phyloP scores from a whole-genome alignment of 225 moss, liverwort and hornwort species.

The Sphagnum tenellum region DNA sequence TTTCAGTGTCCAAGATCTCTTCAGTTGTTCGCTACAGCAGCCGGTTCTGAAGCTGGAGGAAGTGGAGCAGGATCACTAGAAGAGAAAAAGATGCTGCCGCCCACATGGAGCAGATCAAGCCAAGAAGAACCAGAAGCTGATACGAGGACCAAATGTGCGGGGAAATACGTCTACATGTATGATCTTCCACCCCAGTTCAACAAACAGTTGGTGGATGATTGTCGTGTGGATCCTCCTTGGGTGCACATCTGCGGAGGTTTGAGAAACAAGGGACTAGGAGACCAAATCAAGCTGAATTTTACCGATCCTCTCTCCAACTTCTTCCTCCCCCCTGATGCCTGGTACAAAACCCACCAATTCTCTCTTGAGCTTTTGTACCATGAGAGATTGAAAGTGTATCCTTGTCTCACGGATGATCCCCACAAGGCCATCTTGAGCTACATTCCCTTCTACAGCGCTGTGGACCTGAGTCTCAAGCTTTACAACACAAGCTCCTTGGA shows the following conservation, averaged over 20 bases:
- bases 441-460: conserved; percentile 13
- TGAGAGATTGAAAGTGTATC: conserved; percentile 8
- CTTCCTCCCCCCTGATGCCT: conserved; percentile 7
- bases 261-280: conserved; percentile 2
- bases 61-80: background rate
- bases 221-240: background rate
- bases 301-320: background rate
- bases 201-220: background rate
- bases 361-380: conserved; percentile 8
- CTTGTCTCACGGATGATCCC: conserved; percentile 12
- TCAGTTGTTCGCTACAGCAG: too few relatives aligned
- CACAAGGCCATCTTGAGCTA: conserved; percentile 7
- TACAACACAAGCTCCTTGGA: background rate
- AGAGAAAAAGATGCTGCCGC: too few relatives aligned
- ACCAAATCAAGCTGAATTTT: background rate
- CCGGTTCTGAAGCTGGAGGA: background rate
- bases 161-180: conserved; percentile 10
- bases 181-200: conserved; percentile 7
- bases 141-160: conserved; percentile 1
- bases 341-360: conserved; percentile 15
- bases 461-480: conserved; percentile 5
- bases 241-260: background rate
- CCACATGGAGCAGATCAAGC: background rate
- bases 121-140: too few relatives aligned
- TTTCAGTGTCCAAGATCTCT: background rate